Evolutionary conservation across 2,329 filamentous ascomycete genomes (phyloP).

Genomic region (Colletotrichum trifolii): DNA sequence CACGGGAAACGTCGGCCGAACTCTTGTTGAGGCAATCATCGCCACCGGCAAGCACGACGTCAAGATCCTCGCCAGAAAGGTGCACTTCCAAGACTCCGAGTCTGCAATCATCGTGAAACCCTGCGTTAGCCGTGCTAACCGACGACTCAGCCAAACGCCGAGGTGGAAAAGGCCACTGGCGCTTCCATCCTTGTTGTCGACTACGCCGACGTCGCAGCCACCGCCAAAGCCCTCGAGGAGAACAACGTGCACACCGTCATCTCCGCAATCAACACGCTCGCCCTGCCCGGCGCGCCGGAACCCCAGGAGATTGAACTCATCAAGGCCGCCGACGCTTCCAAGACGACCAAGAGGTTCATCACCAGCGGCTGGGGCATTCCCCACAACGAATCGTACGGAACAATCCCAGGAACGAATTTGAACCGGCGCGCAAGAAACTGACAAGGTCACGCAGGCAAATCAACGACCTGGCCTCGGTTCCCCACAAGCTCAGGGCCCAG

Average conservation of each 20-base stretch:
- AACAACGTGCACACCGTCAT: conserved; percentile 57
- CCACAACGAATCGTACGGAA: conserved; percentile 45
- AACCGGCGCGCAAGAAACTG: not conserved
- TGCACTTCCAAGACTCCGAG: conserved; percentile 12
- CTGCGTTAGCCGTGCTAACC: not conserved
- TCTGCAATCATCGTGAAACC: not conserved
- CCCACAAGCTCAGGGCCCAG: conserved; percentile 23
- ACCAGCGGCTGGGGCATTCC: conserved; percentile 55
- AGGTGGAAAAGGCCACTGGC: conserved; percentile 40
- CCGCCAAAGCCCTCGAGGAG: conserved; percentile 43
- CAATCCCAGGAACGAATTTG: not conserved
- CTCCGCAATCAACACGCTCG: conserved; percentile 51
- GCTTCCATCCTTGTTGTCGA: conserved; percentile 42
- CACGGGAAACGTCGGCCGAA: conserved; percentile 56
- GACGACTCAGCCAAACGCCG: conserved; percentile 32
- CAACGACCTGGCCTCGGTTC: conserved; percentile 16
- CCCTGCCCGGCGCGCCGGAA: conserved; percentile 38
- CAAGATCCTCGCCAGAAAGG: conserved; percentile 54
- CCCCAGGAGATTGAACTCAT: conserved; percentile 55
- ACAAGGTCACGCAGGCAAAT: not conserved
- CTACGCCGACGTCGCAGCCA: conserved; percentile 41
- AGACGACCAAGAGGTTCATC: conserved; percentile 52
- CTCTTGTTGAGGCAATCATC: conserved; percentile 56
- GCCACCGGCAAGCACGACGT: conserved; percentile 49
- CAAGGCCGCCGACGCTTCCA: conserved; percentile 52